Evolutionary conservation across 148 eudicot species (phyloP), one percentile per base, ranked within the genome.

Genomic region (Silene uniflora): DNA sequence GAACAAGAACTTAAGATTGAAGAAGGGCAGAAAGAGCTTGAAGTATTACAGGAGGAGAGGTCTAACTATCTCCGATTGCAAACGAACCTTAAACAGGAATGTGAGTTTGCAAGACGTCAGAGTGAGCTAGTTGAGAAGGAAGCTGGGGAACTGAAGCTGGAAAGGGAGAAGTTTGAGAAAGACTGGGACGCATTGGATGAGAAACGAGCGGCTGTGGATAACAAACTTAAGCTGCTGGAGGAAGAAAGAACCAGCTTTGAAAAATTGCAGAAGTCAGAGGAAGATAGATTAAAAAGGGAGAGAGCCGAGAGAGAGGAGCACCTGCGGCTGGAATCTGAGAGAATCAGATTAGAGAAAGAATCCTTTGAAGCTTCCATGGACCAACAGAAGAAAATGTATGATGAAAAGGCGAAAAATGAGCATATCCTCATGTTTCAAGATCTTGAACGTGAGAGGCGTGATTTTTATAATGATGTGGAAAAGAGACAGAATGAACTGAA

Each of bases 111-210:
- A 77, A 86, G 88, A 84, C 80, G 81, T 27, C 85, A 90, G 79
- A 81, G 76, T 68, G 89, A 82, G 78, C 76, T 89, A 73, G 76
- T 92, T 74, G 75, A 74, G 75, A 95, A 88, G 82, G 94, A 92
- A 84, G 72, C 54, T 66, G 91, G 85, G 74, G 92, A 89, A 58
- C 78, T 95, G 83, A 92, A 85, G 83, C 83, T 79, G 69, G 92
- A 92, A 61, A 90, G 89, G 62, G 72, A 61, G 75, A 91, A 81
- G 80, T 92, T 92, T 80, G 96, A 95, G 91, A 87, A 80, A 77
- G 92, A 92, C 54, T 95, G 99, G 99, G 96, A 92, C 72, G 89
- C 84, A 23, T 82, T 95, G 78, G 97, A 95, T 87, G 91, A 90
- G 77, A 95, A 92, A 77, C 81, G 85, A 76, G 83, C 78, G 68